Evolutionary conservation across 2,329 filamentous ascomycete genomes (phyloP), one percentile per base, ranked within the genome.

Genomic region (Scolecobasidium constrictum): DNA sequence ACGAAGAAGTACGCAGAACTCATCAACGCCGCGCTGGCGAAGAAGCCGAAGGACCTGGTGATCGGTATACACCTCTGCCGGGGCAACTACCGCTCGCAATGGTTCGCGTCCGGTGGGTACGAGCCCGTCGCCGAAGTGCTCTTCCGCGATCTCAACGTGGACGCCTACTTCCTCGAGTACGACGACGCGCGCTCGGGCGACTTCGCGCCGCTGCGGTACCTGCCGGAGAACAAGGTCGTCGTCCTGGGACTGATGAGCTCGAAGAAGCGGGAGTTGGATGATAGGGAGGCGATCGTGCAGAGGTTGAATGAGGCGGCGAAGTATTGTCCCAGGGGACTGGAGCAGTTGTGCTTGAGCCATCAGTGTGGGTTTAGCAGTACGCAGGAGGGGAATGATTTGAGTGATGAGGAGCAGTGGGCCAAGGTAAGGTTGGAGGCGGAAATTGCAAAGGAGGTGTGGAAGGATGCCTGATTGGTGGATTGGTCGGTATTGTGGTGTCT

Each of bases 31-130:
- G 76, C 71, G 53, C 69, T 85, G 54, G 65, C 68, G 52, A 72
- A 74, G 52, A 65, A 76, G 0, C 81, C 82, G 0, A 57, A 67
- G 2, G 82, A 87, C 56, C 74, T 87, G 68, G 81, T 86, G 59
- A 72, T 85, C 3, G 83, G 83, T 36, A 78, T 88, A 13, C 84
- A 88, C 56, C 67, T 87, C 40, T 87, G 83, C 69, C 56, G 66
- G 42, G 53, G 51, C 45, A 76, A 76, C 59, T 74, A 73, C 61
- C 63, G 72, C 43, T 64, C 59, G 45, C 58, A 61, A 34, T 65
- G 68, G 44, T 69, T 69, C 51, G 62, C 60, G 12, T 64, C 67
- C 43, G 66, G 66, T 21, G 64, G 63, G n/a, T 69, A 69, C 49
- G 66, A 68, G 47, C 59, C 56, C 42, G 68, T 68, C 40, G 66